These are phyloP conservation scores for Dactylorhiza incarnata DNA, from an alignment of 106 monocot genomes.

Conservation along the genomic window DNA sequence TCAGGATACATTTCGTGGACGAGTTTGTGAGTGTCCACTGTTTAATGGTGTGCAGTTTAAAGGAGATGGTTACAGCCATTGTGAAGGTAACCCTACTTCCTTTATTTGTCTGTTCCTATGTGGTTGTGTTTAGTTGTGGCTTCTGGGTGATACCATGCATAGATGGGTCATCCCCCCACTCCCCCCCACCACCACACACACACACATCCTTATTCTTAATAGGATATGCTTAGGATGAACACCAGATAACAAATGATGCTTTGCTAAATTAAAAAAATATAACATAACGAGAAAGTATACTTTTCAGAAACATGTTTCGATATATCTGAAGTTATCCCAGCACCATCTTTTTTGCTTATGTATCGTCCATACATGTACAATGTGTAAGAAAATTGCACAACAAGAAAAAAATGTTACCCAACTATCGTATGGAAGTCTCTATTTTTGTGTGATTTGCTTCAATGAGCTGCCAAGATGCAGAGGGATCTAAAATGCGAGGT, in stretches of 20 bases:
- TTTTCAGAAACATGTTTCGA: not conserved
- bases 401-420: no score
- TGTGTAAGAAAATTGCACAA: not conserved
- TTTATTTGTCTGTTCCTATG: conserved; percentile 1
- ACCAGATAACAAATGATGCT: not conserved
- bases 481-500: no score
- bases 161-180: no score
- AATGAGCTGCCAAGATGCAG: no score
- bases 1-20: conserved; percentile 96
- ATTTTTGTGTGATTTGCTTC: no score
- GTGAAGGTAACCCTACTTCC: conserved; percentile 59
- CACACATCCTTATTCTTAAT: not conserved
- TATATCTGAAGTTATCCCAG: not conserved
- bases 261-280: not conserved
- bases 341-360: not conserved
- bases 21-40: conserved; percentile 92
- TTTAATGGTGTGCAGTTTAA: conserved; percentile 82
- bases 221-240: not conserved
- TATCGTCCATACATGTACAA: not conserved
- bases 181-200: no score
- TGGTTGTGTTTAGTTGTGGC: not conserved
- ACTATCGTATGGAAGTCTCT: no score
- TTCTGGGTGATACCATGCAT: not conserved
- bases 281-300: not conserved
- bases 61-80: conserved; percentile 86